phyloP scores from a whole-genome alignment of 495 filamentous ascomycete genomes.

The Neurospora africana region DNA sequence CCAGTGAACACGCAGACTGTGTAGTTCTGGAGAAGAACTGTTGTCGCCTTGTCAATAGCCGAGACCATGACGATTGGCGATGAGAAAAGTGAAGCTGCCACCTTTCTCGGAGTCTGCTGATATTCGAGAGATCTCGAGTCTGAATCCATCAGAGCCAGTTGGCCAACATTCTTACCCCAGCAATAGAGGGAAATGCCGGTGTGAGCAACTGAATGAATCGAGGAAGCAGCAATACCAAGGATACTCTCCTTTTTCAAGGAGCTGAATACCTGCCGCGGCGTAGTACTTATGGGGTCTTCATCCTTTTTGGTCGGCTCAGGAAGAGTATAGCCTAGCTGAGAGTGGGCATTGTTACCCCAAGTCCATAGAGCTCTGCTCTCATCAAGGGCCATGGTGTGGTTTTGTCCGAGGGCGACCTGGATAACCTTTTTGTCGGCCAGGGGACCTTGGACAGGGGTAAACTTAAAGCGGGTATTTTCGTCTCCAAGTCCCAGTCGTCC shows the following conservation, averaged over 20 bases:
- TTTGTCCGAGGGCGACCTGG: slow-evolving; percentile 72
- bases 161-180: slow-evolving; percentile 93
- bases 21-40: slow-evolving; percentile 72
- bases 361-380: slow-evolving; percentile 75
- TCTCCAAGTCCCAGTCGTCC: slow-evolving; percentile 86
- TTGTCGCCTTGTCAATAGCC: slow-evolving; percentile 84
- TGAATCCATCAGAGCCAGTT: slow-evolving; percentile 87
- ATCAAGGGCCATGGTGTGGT: slow-evolving; percentile 80
- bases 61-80: slow-evolving; percentile 67
- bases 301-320: slow-evolving; percentile 45
- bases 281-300: slow-evolving; percentile 68
- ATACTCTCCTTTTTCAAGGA: slow-evolving; percentile 77
- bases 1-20: slow-evolving; percentile 90
- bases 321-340: slow-evolving; percentile 75
- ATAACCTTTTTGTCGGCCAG: slow-evolving; percentile 59
- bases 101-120: slow-evolving; percentile 72
- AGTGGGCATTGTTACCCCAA: slow-evolving; percentile 83
- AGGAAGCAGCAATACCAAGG: slow-evolving; percentile 77
- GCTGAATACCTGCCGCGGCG: slow-evolving; percentile 83
- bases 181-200: slow-evolving; percentile 75
- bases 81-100: slow-evolving; percentile 77
- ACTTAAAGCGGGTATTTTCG: slow-evolving; percentile 75
- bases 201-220: slow-evolving; percentile 83
- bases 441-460: slow-evolving; percentile 64
- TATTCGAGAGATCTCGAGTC: slow-evolving; percentile 81